A percentile compares a stretch with the other conserved stretches of the same genome.
These are phyloP conservation scores for Ogataea trehalophila DNA, from an alignment of 805 yeast genomes.

Conservation along the genomic window DNA sequence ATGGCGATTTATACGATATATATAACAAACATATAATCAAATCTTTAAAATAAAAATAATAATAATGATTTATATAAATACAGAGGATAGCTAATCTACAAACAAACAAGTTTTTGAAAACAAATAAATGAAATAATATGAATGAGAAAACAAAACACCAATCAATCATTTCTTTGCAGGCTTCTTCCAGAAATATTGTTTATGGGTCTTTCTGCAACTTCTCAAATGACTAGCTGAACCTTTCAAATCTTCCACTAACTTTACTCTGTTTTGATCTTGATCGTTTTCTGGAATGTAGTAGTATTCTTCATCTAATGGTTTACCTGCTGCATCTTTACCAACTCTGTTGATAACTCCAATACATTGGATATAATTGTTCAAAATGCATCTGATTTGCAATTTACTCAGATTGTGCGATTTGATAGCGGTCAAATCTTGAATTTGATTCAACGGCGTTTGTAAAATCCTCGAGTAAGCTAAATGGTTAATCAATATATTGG, in stretches of 20 bases:
- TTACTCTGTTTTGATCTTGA: constrained; percentile 60
- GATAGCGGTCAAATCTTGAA: constrained; percentile 54
- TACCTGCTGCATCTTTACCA: constrained; percentile 97
- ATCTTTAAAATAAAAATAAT: no score
- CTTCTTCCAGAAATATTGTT: constrained; percentile 75
- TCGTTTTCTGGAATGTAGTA: constrained; percentile 87
- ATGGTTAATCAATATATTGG: constrained; percentile 71
- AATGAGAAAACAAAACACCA: no score
- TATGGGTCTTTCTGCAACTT: constrained; percentile 88
- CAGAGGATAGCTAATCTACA: no score
- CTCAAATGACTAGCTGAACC: constrained; percentile 75
- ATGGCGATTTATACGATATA: no score
- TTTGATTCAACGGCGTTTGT: constrained; percentile 76
- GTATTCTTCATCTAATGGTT: constrained; percentile 88
- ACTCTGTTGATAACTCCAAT: constrained; percentile 85
- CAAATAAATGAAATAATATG: no score
- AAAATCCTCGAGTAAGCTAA: constrained; percentile 85
- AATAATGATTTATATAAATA: no score
- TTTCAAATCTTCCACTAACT: constrained; percentile 67
- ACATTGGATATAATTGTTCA: constrained; percentile 44
- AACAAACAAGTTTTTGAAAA: no score
- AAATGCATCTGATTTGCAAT: constrained; percentile 40
- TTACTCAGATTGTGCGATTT: constrained; percentile 43
- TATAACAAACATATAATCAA: no score
- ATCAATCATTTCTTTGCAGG: constrained; percentile 32